Percentiles rank a stretch among this genome's conserved stretches.
These are phyloP conservation scores for Blepharisma japonicum DNA, from an alignment of 73 alveolate genomes.

Conservation along the genomic window DNA sequence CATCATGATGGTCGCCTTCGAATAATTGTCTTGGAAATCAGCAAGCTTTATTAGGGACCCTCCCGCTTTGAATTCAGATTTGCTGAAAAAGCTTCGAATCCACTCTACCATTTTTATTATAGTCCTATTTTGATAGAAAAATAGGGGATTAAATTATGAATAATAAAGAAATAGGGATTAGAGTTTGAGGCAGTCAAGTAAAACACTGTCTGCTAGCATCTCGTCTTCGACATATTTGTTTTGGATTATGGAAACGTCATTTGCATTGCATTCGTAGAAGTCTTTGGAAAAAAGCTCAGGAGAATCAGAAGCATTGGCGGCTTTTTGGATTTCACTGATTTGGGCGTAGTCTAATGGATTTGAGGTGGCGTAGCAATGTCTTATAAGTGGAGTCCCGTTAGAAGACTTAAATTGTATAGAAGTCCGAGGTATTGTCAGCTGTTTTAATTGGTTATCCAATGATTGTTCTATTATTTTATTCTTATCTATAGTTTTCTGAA, in stretches of 20 bases:
- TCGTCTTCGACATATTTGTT: too few relatives aligned
- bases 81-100: slow-evolving; percentile 11
- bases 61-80: not conserved
- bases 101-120: not conserved
- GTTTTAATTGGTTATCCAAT: not conserved
- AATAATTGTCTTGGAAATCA: not conserved
- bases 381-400: not conserved
- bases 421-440: not conserved
- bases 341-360: slow-evolving; percentile 21
- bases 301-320: not conserved
- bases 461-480: not conserved
- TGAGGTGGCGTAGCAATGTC: not conserved
- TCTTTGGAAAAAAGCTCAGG: not conserved
- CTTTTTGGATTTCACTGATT: not conserved
- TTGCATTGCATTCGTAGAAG: not conserved
- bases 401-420: not conserved
- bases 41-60: slow-evolving; percentile 14
- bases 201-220: too few relatives aligned
- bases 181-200: too few relatives aligned
- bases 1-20: not conserved
- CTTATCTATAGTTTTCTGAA: not conserved
- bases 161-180: too few relatives aligned
- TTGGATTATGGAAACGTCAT: not conserved
- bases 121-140: too few relatives aligned
- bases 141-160: too few relatives aligned